Conservation (phyloP, 179 eudicot genomes). For the Drosera spatulata region DNA sequence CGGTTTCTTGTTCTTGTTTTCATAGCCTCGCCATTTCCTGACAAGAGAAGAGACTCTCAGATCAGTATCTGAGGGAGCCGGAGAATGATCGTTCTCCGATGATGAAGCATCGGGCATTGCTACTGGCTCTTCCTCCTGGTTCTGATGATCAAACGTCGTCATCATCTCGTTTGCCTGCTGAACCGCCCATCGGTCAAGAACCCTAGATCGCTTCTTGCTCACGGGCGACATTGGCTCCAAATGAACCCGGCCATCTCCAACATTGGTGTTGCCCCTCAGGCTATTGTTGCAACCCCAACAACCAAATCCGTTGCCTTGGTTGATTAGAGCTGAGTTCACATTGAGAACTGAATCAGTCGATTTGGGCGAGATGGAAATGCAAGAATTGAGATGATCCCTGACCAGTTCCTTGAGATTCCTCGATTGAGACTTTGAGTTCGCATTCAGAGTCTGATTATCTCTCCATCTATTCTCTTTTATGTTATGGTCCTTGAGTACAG, state of each 20-base stretch:
- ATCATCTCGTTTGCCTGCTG: constrained; percentile 13
- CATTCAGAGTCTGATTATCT: neutral
- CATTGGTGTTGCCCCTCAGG: neutral
- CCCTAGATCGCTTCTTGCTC: constrained; percentile 7
- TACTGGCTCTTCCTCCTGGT: neutral
- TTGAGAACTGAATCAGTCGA: neutral
- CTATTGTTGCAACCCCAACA: neutral
- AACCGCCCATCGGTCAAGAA: constrained; percentile 8
- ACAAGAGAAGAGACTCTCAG: constrained; percentile 61
- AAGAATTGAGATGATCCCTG: constrained; percentile 19
- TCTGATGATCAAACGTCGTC: constrained; percentile 3
- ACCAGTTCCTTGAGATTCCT: constrained; percentile 34
- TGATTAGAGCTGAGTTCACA: neutral
- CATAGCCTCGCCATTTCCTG: constrained; percentile 46
- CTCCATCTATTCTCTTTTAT: constrained; percentile 4
- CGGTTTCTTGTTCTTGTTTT: constrained; percentile 7
- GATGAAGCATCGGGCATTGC: constrained; percentile 7
- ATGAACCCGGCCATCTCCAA: neutral
- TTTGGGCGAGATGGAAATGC: constrained; percentile 19
- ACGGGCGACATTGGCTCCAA: constrained; percentile 1
- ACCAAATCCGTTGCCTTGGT: constrained; percentile 1
- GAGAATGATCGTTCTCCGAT: constrained; percentile 18
- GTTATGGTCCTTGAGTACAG: constrained; percentile 26
- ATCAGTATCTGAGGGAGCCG: constrained; percentile 22
- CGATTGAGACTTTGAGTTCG: neutral